Conservation (phyloP, 2,329 filamentous ascomycete species). For the Biscogniauxia marginata region DNA sequence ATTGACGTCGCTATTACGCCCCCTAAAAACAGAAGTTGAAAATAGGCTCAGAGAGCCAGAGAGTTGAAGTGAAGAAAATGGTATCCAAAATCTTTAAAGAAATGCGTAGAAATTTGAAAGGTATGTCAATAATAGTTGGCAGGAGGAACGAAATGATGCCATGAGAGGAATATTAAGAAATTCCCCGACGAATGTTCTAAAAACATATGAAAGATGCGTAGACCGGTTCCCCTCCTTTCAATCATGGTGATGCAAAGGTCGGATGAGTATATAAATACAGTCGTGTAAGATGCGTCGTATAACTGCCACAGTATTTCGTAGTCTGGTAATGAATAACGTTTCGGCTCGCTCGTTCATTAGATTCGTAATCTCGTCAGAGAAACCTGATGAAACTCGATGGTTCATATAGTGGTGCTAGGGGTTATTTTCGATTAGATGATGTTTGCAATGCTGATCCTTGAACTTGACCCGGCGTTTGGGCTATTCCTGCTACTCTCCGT, state of each 20-base stretch:
- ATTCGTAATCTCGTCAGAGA: conserved; percentile 20
- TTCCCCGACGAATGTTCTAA: conserved; percentile 9
- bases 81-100: neutral
- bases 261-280: conserved; percentile 19
- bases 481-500: conserved; percentile 33
- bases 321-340: neutral
- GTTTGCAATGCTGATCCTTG: conserved; percentile 44
- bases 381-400: neutral
- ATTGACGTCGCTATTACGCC: neutral
- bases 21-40: neutral
- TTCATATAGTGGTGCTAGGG: neutral
- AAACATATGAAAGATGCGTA: conserved; percentile 17
- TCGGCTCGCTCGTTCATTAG: conserved; percentile 20
- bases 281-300: conserved; percentile 18
- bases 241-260: conserved; percentile 16
- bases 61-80: neutral
- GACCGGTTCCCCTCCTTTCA: conserved; percentile 1
- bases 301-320: neutral
- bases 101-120: neutral
- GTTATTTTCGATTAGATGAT: conserved; percentile 35
- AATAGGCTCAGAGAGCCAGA: neutral
- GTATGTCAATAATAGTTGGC: conserved; percentile 1
- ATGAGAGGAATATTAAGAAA: conserved; percentile 3
- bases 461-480: conserved; percentile 25
- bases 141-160: conserved; percentile 1